Conservation (phyloP, 805 yeast genomes). For the Huiozyma naganishii region DNA sequence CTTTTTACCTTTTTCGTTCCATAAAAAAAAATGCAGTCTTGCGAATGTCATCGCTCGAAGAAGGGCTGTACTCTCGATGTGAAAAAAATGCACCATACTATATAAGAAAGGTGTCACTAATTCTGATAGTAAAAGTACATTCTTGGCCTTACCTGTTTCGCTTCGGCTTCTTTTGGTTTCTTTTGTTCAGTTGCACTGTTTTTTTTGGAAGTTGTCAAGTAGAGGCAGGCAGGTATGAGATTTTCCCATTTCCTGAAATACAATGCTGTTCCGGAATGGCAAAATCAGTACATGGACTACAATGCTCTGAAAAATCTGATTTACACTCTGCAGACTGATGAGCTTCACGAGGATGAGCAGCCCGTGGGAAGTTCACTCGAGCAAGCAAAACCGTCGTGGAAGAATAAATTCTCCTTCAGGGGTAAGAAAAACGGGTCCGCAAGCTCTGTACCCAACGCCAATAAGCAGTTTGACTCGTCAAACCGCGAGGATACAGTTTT, state of each 20-base stretch:
- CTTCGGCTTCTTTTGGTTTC: too few relatives aligned
- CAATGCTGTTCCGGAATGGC: conserved; percentile 82
- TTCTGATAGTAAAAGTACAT: too few relatives aligned
- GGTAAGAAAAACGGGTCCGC: not conserved
- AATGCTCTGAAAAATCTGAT: conserved; percentile 46
- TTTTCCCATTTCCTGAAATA: conserved; percentile 59
- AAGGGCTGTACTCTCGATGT: too few relatives aligned
- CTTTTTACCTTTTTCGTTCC: too few relatives aligned
- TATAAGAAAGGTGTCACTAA: too few relatives aligned
- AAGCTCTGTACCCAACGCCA: not conserved
- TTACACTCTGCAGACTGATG: conserved; percentile 41
- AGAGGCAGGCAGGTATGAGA: conserved; percentile 37
- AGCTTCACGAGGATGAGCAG: conserved; percentile 8
- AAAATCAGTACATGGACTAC: conserved; percentile 65
- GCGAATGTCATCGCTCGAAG: too few relatives aligned
- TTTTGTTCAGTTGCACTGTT: too few relatives aligned
- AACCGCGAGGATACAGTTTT: not conserved
- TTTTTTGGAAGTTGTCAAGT: too few relatives aligned
- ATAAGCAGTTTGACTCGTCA: not conserved
- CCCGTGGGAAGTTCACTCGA: not conserved
- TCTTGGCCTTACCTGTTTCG: too few relatives aligned
- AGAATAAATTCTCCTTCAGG: not conserved
- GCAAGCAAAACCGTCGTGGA: not conserved
- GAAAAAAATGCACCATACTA: too few relatives aligned
- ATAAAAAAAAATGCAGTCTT: too few relatives aligned